A percentile compares a stretch with the other conserved stretches of the same genome.
These are phyloP conservation scores for Boletus rex-veris DNA, from an alignment of 768 basidiomycete genomes.

Conservation along the genomic window DNA sequence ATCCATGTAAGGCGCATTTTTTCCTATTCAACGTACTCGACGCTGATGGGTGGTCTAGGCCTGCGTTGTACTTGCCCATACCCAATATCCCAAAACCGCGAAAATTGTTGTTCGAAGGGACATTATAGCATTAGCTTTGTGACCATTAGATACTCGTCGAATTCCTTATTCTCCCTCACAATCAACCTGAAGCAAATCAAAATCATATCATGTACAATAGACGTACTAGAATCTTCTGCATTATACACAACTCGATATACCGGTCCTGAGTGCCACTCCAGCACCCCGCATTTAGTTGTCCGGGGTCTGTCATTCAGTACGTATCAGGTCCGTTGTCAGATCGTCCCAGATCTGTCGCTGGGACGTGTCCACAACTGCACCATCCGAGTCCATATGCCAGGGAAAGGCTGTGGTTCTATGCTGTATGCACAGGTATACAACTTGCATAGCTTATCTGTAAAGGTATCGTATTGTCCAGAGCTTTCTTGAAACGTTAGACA, in stretches of 20 bases:
- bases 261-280: no score
- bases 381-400: no score
- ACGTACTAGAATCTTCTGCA: neutral
- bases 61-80: slow-evolving; percentile 32
- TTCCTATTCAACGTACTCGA: neutral
- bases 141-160: neutral
- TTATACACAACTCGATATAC: no score
- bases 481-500: neutral
- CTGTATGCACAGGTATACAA: neutral
- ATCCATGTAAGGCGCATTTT: slow-evolving; percentile 62
- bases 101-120: slow-evolving; percentile 34
- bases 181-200: neutral
- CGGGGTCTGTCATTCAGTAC: no score
- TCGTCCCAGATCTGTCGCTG: no score
- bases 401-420: neutral
- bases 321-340: no score
- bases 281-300: no score
- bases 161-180: neutral
- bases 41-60: slow-evolving; percentile 25
- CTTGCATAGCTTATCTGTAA: neutral
- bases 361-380: neutral
- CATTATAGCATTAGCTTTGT: slow-evolving; percentile 15
- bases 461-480: neutral
- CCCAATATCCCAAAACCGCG: slow-evolving; percentile 36
- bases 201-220: neutral